Base-by-base conservation (phyloP, 1,284 basidiomycete species). In the Coriolopsis trogii region DNA sequence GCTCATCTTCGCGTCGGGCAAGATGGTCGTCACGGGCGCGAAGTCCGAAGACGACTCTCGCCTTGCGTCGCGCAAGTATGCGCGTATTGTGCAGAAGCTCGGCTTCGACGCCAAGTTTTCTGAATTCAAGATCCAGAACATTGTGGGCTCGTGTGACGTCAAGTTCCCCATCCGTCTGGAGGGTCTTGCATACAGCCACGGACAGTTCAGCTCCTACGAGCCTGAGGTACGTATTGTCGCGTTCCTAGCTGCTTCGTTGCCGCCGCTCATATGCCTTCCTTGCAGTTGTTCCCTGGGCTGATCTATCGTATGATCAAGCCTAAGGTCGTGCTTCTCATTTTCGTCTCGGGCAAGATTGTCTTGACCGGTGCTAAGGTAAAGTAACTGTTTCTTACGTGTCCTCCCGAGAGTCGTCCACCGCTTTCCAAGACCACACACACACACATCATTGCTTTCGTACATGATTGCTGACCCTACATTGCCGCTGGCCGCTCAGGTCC, bases 281-380 rank as follows among this genome's bases (percentile, higher is more conserved):
- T 29, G 2, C 60, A 98, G 93, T 78, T 99, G 49, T 99, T 99
- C 86, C 97, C 97, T 52, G 96, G 97, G 66, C 82, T 99, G 40
- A 99, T 99, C 70, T 99, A 99, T 70, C 92, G 97, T 64, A 99
- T 99, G 97, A 92, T 98, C 75, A 98, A 99, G 74, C 97, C 97
- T 12, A 99, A 99, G 76, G 97, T 99, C 59, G 97, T 99, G 46
- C 77, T 99, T 29, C 81, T 99, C 51, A 99, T 99, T 69, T 99
- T 99, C 73, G 97, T 99, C 10, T 98, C 95, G 16, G 97, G 97
- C 53, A 99, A 99, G 80, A 98, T 99, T 64, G 96, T 99, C 55
- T 78, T 99, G 66, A 99, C 97, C 15, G 96, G 97, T 71, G 97
- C 96, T 39, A 99, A 99, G 87, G 95, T 94, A 73, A 77, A 70